Evolutionary conservation across 257 asterid species (phyloP).

Genomic region (Solanum pinnatisectum): DNA sequence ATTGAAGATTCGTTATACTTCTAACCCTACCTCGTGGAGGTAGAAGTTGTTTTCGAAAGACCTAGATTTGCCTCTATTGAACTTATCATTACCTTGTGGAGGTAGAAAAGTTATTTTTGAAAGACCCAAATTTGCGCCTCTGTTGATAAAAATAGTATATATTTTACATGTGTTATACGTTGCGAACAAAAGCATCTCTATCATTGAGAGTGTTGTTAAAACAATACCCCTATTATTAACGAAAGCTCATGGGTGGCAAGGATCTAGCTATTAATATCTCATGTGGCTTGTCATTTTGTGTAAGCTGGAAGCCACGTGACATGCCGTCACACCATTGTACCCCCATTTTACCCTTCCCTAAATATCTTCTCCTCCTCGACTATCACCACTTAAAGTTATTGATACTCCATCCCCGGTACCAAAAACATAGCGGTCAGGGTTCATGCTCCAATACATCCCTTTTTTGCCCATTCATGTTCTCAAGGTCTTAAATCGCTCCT

Average conservation of each 20-base stretch:
- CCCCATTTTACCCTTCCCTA: background rate
- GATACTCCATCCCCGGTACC: background rate
- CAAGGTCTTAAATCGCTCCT: background rate
- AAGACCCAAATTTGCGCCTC: background rate
- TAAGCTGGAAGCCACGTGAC: background rate
- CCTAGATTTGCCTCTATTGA: background rate
- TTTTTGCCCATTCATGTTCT: background rate
- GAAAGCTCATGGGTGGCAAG: background rate
- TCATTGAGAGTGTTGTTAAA: background rate
- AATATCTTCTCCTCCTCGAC: background rate
- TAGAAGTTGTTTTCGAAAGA: background rate
- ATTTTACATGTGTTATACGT: background rate
- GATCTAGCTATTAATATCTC: background rate
- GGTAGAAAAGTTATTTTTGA: background rate
- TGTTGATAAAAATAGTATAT: background rate
- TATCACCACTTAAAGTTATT: background rate
- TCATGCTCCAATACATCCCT: background rate
- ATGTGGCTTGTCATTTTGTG: background rate
- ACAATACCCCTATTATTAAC: background rate
- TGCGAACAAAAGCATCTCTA: background rate
- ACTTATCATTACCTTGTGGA: background rate
- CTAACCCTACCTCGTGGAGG: background rate
- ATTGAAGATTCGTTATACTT: background rate
- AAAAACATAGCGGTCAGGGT: background rate
- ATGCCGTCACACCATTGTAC: background rate